Conservation (phyloP, 108 stramenopile species). For the Nitzschia sp. region DNA sequence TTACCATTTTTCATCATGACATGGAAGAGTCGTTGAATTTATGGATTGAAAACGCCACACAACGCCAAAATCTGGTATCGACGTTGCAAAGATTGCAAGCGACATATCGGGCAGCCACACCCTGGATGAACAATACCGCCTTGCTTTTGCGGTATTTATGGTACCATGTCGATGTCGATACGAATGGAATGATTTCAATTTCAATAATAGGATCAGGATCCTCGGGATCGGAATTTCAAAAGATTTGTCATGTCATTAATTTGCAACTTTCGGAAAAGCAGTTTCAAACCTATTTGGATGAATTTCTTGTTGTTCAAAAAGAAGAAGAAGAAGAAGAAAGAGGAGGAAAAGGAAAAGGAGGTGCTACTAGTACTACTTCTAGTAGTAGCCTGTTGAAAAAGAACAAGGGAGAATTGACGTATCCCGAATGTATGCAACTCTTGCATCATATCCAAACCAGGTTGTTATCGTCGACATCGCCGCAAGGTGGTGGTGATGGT, state of each 20-base stretch:
- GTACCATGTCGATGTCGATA: slow-evolving; percentile 71
- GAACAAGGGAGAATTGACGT: no score
- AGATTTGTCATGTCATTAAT: slow-evolving; percentile 66
- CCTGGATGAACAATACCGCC: slow-evolving; percentile 38
- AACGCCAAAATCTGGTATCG: slow-evolving; percentile 41
- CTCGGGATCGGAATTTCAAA: slow-evolving; percentile 47
- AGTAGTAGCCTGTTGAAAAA: no score
- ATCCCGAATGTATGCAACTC: slow-evolving; percentile 49
- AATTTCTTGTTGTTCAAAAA: background rate
- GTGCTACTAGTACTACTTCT: no score
- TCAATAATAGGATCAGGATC: no score
- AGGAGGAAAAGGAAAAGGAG: no score
- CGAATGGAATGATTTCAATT: slow-evolving; percentile 47
- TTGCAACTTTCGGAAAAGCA: slow-evolving; percentile 43
- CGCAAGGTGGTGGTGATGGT: background rate
- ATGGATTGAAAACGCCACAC: slow-evolving; percentile 32
- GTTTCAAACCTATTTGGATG: slow-evolving; percentile 1
- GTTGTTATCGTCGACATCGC: no score
- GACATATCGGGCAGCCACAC: slow-evolving; percentile 38
- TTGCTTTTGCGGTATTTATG: slow-evolving; percentile 72
- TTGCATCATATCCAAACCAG: slow-evolving; percentile 27
- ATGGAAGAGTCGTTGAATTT: slow-evolving; percentile 38
- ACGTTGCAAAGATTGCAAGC: slow-evolving; percentile 38
- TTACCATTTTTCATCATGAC: slow-evolving; percentile 65
- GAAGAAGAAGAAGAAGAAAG: no score